These are phyloP conservation scores for Monilinia fructigena DNA, from an alignment of 2,329 filamentous ascomycete genomes.

Conservation along the genomic window DNA sequence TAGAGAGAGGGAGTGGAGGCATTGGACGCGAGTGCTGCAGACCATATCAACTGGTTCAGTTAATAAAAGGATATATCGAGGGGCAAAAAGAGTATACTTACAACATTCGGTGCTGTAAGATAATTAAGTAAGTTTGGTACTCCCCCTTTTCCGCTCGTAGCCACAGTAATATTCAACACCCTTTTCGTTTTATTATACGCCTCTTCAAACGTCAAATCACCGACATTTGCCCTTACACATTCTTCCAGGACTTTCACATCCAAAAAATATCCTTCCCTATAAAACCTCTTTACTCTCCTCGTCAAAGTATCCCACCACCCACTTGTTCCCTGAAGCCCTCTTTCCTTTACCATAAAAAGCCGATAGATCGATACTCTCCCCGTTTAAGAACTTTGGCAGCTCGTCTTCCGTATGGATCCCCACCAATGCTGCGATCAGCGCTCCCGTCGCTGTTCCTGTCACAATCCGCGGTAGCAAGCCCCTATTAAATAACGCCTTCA, in stretches of 20 bases:
- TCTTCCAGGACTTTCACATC: conserved; percentile 80
- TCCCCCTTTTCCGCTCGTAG: conserved; percentile 69
- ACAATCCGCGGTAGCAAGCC: conserved; percentile 86
- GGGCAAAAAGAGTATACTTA: conserved; percentile 48
- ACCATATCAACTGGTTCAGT: conserved; percentile 54
- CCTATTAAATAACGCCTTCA: conserved; percentile 79
- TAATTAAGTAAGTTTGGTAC: conserved; percentile 88
- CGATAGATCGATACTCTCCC: conserved; percentile 77
- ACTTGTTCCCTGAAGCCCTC: conserved; percentile 35
- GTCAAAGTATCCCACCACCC: conserved; percentile 56
- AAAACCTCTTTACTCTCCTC: conserved; percentile 67
- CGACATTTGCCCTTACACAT: conserved; percentile 80
- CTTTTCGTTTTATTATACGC: conserved; percentile 83
- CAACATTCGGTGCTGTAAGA: conserved; percentile 87
- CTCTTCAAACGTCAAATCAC: conserved; percentile 89
- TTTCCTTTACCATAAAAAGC: conserved; percentile 64
- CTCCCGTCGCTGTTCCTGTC: conserved; percentile 85
- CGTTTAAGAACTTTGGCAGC: conserved; percentile 71
- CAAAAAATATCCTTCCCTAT: conserved; percentile 76
- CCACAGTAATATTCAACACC: conserved; percentile 88
- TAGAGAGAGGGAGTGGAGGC: conserved; percentile 50
- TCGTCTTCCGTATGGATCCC: conserved; percentile 86
- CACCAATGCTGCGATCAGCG: conserved; percentile 83
- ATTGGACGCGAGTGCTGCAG: conserved; percentile 59
- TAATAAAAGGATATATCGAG: not conserved